These are phyloP conservation scores for Exophiala mesophila DNA, from an alignment of 2,329 filamentous ascomycete species.

Conservation along the genomic window DNA sequence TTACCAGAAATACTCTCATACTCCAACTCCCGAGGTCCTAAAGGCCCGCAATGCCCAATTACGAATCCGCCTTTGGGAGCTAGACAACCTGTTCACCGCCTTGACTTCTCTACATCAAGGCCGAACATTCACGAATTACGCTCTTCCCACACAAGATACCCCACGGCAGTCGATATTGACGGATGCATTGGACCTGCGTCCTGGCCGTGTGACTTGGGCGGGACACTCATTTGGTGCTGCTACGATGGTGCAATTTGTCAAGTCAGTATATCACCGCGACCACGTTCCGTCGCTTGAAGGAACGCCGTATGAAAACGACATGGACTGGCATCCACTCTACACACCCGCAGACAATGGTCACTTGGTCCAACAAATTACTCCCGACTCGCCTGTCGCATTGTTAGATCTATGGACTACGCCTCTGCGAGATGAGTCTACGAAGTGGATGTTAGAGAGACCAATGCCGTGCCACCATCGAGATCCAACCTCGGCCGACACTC, in stretches of 20 bases:
- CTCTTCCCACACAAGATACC: conserved; percentile 5
- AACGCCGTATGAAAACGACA: conserved; percentile 20
- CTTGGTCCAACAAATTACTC: conserved; percentile 63
- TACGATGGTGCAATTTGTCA: conserved; percentile 70
- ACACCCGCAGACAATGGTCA: conserved; percentile 51
- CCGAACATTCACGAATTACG: conserved; percentile 40
- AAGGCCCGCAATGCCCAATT: conserved; percentile 65
- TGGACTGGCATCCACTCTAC: conserved; percentile 54
- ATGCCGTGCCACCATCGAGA: conserved; percentile 61
- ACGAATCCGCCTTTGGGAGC: conserved; percentile 71
- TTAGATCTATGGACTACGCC: conserved; percentile 80
- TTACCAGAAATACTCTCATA: conserved; percentile 50
- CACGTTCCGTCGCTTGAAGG: conserved; percentile 29
- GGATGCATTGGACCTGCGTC: conserved; percentile 61
- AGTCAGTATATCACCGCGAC: conserved; percentile 63
- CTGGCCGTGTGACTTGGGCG: conserved; percentile 67
- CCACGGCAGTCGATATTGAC: conserved; percentile 42
- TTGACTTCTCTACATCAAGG: conserved; percentile 62
- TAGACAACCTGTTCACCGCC: conserved; percentile 66
- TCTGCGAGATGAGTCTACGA: conserved; percentile 57
- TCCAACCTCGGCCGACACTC: conserved; percentile 39
- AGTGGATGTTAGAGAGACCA: conserved; percentile 65
- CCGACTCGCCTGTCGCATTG: conserved; percentile 60
- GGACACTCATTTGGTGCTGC: conserved; percentile 80
- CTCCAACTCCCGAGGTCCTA: conserved; percentile 61